Evolutionary conservation across 805 yeast genomes (phyloP).

Genomic region (Barnettozyma wickerhamii): DNA sequence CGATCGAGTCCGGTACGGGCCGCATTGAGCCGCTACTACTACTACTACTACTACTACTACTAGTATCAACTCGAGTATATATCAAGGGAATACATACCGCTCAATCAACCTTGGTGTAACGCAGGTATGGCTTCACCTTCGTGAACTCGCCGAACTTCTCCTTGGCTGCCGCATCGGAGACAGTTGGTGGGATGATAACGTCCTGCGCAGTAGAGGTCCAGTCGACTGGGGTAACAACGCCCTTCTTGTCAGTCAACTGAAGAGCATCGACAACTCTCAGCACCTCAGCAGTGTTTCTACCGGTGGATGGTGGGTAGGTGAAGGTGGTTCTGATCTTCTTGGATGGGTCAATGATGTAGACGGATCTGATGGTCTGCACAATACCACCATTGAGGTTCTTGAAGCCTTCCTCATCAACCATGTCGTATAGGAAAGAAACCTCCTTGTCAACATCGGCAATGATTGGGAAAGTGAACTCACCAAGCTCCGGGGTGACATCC

Average conservation of each 20-base stretch:
- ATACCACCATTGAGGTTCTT: constrained; percentile 68
- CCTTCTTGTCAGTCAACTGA: constrained; percentile 77
- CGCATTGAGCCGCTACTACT: no score
- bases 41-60: no score
- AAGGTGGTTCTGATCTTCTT: constrained; percentile 84
- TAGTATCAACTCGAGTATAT: no score
- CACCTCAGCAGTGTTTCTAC: constrained; percentile 92
- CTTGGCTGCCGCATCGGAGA: constrained; percentile 73
- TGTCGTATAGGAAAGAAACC: constrained; percentile 78
- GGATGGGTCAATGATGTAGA: constrained; percentile 83
- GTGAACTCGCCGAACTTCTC: constrained; percentile 82
- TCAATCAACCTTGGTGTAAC: constrained; percentile 51
- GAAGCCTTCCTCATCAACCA: constrained; percentile 85
- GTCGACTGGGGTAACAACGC: constrained; percentile 87
- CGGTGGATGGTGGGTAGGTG: constrained; percentile 90
- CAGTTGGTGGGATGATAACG: constrained; percentile 87
- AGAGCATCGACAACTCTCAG: constrained; percentile 86
- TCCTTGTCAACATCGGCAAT: constrained; percentile 84
- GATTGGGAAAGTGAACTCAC: constrained; percentile 81
- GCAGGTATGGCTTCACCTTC: constrained; percentile 86
- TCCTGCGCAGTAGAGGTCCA: constrained; percentile 85
- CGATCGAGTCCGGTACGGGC: no score
- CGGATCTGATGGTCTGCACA: constrained; percentile 87
- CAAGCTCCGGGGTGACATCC: constrained; percentile 65
- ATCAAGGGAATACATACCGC: no score